Conservation (phyloP, 805 yeast species). For the Metschnikowia lachancei region DNA sequence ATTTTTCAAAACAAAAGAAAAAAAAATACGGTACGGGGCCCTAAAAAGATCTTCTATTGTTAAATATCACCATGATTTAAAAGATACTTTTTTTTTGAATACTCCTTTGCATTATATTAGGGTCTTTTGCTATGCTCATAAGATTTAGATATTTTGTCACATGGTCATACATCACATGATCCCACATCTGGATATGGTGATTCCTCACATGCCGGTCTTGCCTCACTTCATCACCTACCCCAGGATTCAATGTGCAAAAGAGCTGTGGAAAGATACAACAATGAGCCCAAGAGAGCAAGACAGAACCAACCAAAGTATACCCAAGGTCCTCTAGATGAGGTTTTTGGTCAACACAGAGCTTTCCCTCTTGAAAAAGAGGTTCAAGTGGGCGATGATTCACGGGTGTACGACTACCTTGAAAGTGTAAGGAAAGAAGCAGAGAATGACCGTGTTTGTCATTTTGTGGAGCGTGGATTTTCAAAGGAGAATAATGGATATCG, state of each 20-base stretch:
- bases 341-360: constrained; percentile 33
- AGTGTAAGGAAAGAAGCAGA: constrained; percentile 35
- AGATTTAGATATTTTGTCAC: no score
- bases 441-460: constrained; percentile 19
- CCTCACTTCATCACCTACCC: constrained; percentile 1
- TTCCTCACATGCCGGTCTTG: background rate
- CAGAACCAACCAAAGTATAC: constrained; percentile 11
- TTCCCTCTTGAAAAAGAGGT: constrained; percentile 21
- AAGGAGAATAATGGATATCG: background rate
- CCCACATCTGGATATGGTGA: background rate
- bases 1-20: no score
- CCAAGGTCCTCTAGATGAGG: constrained; percentile 25
- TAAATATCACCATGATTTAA: no score
- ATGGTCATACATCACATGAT: background rate
- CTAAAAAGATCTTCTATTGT: no score
- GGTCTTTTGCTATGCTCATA: no score
- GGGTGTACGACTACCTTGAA: constrained; percentile 27
- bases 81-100: no score
- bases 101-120: no score
- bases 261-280: constrained; percentile 8
- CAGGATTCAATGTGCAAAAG: constrained; percentile 15
- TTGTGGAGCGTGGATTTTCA: constrained; percentile 2
- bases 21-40: no score
- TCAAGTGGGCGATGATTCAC: constrained; percentile 6
- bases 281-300: constrained; percentile 9